Percentiles rank a stretch among this genome's conserved stretches.
These are phyloP conservation scores for Bryoerythrophyllum caledonicum DNA, from an alignment of 225 moss, liverwort and hornwort genomes.

Conservation along the genomic window DNA sequence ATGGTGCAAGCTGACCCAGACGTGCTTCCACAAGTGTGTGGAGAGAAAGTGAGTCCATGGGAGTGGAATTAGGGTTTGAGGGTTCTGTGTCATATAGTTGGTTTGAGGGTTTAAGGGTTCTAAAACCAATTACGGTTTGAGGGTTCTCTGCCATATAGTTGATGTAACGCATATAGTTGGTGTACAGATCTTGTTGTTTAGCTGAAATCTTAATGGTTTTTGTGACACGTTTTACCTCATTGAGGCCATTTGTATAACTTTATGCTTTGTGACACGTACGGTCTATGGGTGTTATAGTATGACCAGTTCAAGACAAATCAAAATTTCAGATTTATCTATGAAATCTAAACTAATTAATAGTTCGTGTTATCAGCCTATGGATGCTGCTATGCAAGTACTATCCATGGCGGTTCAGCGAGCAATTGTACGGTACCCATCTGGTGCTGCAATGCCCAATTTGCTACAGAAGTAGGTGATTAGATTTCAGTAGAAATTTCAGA, in stretches of 20 bases:
- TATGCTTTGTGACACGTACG: too few relatives aligned
- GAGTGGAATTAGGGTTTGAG: background rate
- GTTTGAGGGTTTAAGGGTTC: too few relatives aligned
- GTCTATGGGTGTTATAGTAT: conserved; percentile 1
- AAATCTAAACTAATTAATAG: background rate
- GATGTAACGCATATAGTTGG: background rate
- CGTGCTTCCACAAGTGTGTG: conserved; percentile 54
- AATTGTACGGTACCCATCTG: conserved; percentile 68
- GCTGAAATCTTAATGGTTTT: background rate
- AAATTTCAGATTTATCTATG: conserved; percentile 5
- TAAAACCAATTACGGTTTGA: too few relatives aligned
- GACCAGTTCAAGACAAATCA: conserved; percentile 2
- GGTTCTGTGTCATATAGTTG: too few relatives aligned
- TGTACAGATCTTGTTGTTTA: background rate
- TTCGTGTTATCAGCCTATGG: conserved; percentile 72
- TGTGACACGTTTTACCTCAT: background rate
- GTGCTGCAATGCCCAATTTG: conserved; percentile 89
- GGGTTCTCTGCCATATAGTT: too few relatives aligned
- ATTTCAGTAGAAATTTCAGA: background rate
- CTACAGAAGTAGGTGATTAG: conserved; percentile 75
- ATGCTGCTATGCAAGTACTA: conserved; percentile 92
- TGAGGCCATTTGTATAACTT: background rate
- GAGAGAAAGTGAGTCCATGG: conserved; percentile 44
- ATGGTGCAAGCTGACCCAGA: conserved; percentile 38
- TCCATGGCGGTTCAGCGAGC: conserved; percentile 77